phyloP scores from a whole-genome alignment of 805 yeast genomes.

The Suhomyces canberraensis region DNA sequence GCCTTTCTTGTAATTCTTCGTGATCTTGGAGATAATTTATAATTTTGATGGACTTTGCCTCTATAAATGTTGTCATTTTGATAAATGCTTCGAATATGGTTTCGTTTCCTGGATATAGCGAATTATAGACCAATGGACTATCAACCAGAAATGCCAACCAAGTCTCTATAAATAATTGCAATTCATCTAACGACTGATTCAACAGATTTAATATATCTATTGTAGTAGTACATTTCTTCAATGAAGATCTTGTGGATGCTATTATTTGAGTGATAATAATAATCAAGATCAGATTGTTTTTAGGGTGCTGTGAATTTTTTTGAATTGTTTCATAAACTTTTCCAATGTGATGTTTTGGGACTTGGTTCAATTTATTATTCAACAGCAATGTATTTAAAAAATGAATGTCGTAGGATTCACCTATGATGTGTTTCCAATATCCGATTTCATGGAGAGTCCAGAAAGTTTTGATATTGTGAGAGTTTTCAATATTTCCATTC shows the following conservation, averaged over 20 bases:
- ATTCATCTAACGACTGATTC: constrained; percentile 2
- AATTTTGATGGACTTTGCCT: constrained; percentile 5
- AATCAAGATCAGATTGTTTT: constrained; percentile 19
- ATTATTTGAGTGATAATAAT: constrained; percentile 15
- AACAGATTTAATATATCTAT: neutral
- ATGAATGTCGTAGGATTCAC: constrained; percentile 18
- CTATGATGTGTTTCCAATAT: constrained; percentile 28
- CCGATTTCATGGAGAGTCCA: constrained; percentile 26
- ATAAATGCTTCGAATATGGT: constrained; percentile 22
- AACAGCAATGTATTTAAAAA: constrained; percentile 21
- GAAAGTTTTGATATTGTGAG: constrained; percentile 14
- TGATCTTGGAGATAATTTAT: constrained; percentile 3
- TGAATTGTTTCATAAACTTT: constrained; percentile 9
- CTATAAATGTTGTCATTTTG: constrained; percentile 8
- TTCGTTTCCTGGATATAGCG: constrained; percentile 24
- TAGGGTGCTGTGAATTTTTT: constrained; percentile 16
- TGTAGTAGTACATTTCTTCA: constrained; percentile 1
- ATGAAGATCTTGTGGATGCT: constrained; percentile 2
- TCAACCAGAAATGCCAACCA: constrained; percentile 20
- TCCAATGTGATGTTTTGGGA: neutral
- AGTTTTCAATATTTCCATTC: constrained; percentile 9
- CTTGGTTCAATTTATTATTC: constrained; percentile 12
- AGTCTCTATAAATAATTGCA: neutral
- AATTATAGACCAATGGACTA: constrained; percentile 19
- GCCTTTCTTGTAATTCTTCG: neutral